Conservation (phyloP, 2,329 filamentous ascomycete species). For the Cercospora zeina region DNA sequence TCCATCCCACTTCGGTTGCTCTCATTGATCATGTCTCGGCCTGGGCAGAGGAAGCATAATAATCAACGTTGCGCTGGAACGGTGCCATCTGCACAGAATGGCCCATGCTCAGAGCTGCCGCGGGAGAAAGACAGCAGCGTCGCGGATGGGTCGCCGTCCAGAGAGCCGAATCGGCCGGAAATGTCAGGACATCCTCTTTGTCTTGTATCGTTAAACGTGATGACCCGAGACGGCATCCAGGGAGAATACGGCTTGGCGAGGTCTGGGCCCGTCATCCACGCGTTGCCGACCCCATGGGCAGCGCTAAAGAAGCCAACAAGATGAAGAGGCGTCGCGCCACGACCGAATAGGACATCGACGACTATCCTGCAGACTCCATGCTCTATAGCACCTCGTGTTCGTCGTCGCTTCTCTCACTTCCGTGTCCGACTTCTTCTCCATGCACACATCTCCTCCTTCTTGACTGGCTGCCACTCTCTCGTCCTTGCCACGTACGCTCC, state of each 20-base stretch:
- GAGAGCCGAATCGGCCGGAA: not conserved
- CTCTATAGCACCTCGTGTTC: not conserved
- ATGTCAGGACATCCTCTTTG: not conserved
- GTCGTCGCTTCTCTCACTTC: not conserved
- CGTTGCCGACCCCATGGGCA: not conserved
- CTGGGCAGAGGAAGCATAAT: not conserved
- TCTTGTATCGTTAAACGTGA: not conserved
- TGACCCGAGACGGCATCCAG: not conserved
- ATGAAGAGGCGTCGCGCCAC: constrained; percentile 9
- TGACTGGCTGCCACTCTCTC: not conserved
- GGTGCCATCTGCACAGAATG: not conserved
- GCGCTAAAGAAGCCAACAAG: constrained; percentile 12
- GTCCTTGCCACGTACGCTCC: not conserved
- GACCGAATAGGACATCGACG: constrained; percentile 11
- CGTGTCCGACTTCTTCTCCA: not conserved
- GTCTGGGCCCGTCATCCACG: constrained; percentile 2
- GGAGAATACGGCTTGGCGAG: not conserved
- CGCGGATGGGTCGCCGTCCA: too few relatives aligned
- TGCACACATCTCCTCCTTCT: not conserved
- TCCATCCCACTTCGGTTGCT: not conserved
- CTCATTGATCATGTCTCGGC: not conserved
- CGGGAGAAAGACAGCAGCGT: too few relatives aligned
- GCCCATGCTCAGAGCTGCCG: not conserved
- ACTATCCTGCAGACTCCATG: constrained; percentile 6
- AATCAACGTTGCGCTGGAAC: not conserved